Conservation (phyloP, 345 rosid genomes). For the Reutealis trisperma region DNA sequence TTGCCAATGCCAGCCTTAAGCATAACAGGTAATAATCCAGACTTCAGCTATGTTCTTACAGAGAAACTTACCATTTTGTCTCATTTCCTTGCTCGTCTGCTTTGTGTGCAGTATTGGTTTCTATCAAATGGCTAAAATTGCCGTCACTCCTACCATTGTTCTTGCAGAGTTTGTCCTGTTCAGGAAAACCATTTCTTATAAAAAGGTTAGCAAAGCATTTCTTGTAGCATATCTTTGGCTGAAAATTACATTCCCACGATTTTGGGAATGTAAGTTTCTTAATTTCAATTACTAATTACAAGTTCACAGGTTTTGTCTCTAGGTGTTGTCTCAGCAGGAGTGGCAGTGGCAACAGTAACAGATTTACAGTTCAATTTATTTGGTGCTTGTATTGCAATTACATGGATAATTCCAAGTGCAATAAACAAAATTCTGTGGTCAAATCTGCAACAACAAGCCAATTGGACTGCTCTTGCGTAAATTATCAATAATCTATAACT, state of each 20-base stretch:
- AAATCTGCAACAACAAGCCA: constrained; percentile 78
- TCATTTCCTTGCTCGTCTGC: constrained; percentile 22
- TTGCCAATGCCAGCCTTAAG: constrained; percentile 89
- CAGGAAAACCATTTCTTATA: constrained; percentile 60
- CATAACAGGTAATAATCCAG: constrained; percentile 60
- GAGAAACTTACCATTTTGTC: not conserved
- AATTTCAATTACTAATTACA: not conserved
- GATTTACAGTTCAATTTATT: constrained; percentile 80
- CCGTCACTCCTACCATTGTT: constrained; percentile 93
- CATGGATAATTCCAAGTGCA: constrained; percentile 93
- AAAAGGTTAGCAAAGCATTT: constrained; percentile 44
- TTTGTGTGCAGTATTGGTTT: constrained; percentile 72
- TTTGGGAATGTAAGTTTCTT: not conserved
- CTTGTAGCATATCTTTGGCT: too few species aligned
- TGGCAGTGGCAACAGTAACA: constrained; percentile 83
- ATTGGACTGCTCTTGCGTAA: constrained; percentile 97
- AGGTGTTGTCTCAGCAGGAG: constrained; percentile 73
- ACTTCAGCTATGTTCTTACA: not conserved
- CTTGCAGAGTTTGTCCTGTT: constrained; percentile 74
- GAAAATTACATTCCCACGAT: too few species aligned
- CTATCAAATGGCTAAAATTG: constrained; percentile 97
- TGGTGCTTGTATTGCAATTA: constrained; percentile 77
- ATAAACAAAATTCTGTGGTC: constrained; percentile 93
- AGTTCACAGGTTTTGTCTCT: constrained; percentile 67
- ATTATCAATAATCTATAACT: constrained; percentile 1